These are phyloP conservation scores for Ceratocystiopsis sp. DNA, from an alignment of 2,329 filamentous ascomycete species.

Conservation along the genomic window DNA sequence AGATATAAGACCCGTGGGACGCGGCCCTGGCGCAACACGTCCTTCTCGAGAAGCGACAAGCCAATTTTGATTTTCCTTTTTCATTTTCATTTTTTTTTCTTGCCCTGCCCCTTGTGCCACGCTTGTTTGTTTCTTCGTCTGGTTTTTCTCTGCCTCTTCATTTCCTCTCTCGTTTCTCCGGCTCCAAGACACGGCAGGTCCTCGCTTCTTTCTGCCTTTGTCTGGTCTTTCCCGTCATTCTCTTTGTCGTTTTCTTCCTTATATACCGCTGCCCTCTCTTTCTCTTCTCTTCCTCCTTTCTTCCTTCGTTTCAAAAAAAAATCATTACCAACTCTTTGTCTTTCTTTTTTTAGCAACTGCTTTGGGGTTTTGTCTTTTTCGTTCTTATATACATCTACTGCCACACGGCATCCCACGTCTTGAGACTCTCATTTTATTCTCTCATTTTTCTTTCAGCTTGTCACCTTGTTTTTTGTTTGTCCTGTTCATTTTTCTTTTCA, in stretches of 20 bases:
- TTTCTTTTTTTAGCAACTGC: neutral
- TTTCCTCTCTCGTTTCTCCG: neutral
- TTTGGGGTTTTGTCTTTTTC: constrained; percentile 1
- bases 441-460: neutral
- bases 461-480: neutral
- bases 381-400: neutral
- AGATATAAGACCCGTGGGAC: too few relatives aligned
- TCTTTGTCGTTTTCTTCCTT: too few relatives aligned
- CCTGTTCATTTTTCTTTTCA: neutral
- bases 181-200: too few relatives aligned
- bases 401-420: neutral
- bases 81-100: neutral
- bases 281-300: neutral
- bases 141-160: neutral
- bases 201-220: too few relatives aligned
- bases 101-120: neutral
- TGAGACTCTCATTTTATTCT: neutral
- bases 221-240: too few relatives aligned
- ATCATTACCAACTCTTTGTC: neutral
- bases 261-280: neutral
- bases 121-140: neutral
- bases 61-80: neutral
- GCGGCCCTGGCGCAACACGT: too few relatives aligned
- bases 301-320: neutral
- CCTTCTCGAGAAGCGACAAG: neutral